phyloP scores from a whole-genome alignment of 1,139 yeast genomes.

The Suhomyces ambrosiae region DNA sequence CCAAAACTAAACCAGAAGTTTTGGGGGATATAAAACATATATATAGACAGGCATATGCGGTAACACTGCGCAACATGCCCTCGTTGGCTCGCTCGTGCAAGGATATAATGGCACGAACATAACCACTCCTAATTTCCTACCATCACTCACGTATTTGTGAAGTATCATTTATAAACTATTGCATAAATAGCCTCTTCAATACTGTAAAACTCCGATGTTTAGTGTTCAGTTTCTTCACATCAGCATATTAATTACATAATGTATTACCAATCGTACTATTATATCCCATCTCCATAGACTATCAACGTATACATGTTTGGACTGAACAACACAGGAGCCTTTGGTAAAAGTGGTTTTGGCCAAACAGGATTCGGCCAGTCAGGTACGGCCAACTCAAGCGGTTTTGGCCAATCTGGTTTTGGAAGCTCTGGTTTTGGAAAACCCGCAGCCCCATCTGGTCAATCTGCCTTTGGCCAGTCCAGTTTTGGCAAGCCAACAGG shows the following conservation, averaged over 20 bases:
- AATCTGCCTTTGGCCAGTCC: conserved; percentile 18
- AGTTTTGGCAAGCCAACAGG: conserved; percentile 15
- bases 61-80: conserved; percentile 37
- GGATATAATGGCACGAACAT: conserved; percentile 6
- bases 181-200: no score
- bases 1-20: conserved; percentile 54
- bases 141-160: no score
- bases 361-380: conserved; percentile 11
- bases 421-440: conserved; percentile 18
- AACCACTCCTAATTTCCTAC: no score
- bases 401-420: conserved; percentile 20
- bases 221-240: no score
- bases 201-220: no score
- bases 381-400: conserved; percentile 14
- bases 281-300: no score
- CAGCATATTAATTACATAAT: neutral
- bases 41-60: conserved; percentile 63
- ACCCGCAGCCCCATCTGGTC: conserved; percentile 4
- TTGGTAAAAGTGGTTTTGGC: conserved; percentile 4
- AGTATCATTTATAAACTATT: no score
- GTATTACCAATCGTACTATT: neutral
- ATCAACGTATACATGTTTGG: conserved; percentile 9
- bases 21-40: conserved; percentile 55
- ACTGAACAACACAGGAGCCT: conserved; percentile 2
- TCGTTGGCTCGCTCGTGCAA: conserved; percentile 29